Percentiles rank a stretch among this genome's conserved stretches.
Evolutionary conservation across 768 basidiomycete genomes (phyloP).

Genomic region (Lactarius hatsudake): DNA sequence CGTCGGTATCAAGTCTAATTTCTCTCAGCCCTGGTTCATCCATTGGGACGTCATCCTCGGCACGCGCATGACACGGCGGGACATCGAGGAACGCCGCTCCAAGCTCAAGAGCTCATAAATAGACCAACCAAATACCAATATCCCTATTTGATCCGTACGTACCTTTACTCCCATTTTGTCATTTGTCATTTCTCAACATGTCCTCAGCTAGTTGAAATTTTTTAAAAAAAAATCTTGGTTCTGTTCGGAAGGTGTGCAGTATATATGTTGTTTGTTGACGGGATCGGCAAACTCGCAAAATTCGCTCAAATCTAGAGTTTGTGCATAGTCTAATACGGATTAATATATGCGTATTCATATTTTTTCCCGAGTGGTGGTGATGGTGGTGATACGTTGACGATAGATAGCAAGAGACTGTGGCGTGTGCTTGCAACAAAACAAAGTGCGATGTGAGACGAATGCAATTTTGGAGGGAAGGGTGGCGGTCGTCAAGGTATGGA

Average conservation of each 20-base stretch:
- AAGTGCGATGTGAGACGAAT: slow-evolving; percentile 10
- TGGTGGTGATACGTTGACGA: slow-evolving; percentile 5
- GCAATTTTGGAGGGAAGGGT: background rate
- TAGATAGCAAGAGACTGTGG: background rate
- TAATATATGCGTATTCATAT: slow-evolving; percentile 25
- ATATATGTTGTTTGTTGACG: background rate
- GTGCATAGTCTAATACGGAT: slow-evolving; percentile 15
- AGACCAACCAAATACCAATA: background rate
- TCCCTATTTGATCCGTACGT: background rate
- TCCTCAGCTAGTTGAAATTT: background rate
- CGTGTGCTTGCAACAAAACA: slow-evolving; percentile 19
- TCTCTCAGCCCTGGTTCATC: slow-evolving; percentile 92
- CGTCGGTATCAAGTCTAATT: slow-evolving; percentile 93
- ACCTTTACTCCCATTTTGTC: background rate
- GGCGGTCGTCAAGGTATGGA: background rate
- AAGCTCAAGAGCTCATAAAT: slow-evolving; percentile 18
- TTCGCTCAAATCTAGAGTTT: slow-evolving; percentile 9
- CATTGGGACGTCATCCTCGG: slow-evolving; percentile 89
- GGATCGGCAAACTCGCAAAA: background rate
- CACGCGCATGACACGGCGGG: slow-evolving; percentile 75
- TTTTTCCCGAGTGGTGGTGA: slow-evolving; percentile 18
- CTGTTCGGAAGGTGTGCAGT: background rate
- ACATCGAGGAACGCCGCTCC: slow-evolving; percentile 49
- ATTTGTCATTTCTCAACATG: background rate
- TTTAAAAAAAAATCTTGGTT: background rate